Base-by-base conservation (phyloP, 139 green algal species). In the Haematococcus sp. region DNA sequence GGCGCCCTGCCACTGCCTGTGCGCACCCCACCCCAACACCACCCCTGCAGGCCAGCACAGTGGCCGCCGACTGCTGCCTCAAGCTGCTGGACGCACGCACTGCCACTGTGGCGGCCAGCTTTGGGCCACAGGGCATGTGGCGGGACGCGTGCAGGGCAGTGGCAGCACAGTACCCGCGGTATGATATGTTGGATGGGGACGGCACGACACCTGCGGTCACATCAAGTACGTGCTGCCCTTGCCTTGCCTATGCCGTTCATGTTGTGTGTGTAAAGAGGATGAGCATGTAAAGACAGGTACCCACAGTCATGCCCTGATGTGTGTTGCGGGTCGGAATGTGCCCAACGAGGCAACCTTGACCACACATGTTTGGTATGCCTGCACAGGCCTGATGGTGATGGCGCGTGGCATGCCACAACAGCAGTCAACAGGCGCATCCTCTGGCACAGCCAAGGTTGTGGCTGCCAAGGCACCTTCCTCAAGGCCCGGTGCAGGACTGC, bases 1-100 rank as follows among this genome's bases (percentile, higher is more conserved):
- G n/a, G n/a, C n/a, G n/a, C n/a, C n/a, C n/a, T n/a, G n/a, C n/a
- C n/a, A 49, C 11, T 7, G 7, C 7, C 40, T 49, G 40, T 49
- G 40, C 11, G 7, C 7, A 49, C 7, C 40, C 11, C 7, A 11
- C 7, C 7, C 7, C 40, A 19, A 11, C 11, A 11, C 40, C 11
- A 11, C 11, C 11, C 25, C 5, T 19, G 30, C 77, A 83, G 78
- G 78, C 67, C 9, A 33, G 1, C 59, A 83, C 60, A 2, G 75
- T 85, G 25, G 75, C 71, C 0, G 67, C 80, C 0, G 80, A 85
- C 66, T 56, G 70, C 25, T 85, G 80, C 67, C 66, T 65, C 22
- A 85, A 85, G 75, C 35, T 85, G 35, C 44, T 85, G 51, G 75
- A 81, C 44, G 71, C 71, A 35, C 74, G 74, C 64, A 85, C 75